Evolutionary conservation across 257 asterid genomes (phyloP).

Genomic region (Nicotiana benthamiana): DNA sequence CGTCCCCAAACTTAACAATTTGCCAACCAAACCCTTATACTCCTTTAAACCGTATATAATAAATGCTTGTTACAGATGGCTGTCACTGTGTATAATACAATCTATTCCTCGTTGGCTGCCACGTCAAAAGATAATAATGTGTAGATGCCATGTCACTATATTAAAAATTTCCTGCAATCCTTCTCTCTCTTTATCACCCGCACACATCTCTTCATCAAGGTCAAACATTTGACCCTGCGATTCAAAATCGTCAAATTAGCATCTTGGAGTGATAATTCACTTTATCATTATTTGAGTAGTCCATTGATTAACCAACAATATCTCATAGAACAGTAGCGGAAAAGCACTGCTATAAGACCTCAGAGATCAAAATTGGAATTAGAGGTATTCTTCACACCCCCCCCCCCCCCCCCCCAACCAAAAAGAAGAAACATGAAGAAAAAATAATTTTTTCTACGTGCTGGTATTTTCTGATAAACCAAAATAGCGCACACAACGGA

Average conservation of each 20-base stretch:
- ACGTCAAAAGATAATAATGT: no score
- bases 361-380: not conserved
- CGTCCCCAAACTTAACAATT: no score
- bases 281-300: not conserved
- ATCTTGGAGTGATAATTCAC: slow-evolving; percentile 2
- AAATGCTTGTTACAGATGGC: no score
- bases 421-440: not conserved
- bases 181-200: slow-evolving; percentile 53
- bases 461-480: not conserved
- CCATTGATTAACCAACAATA: not conserved
- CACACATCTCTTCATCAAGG: slow-evolving; percentile 37
- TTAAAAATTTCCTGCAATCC: slow-evolving; percentile 67
- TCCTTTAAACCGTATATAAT: no score
- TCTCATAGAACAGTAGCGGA: not conserved
- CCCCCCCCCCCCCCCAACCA: not conserved
- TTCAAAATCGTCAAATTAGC: not conserved
- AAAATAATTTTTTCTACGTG: not conserved
- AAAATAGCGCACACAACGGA: not conserved
- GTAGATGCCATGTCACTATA: no score
- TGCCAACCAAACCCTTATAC: no score
- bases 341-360: not conserved
- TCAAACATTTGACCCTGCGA: slow-evolving; percentile 70
- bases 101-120: no score
- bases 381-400: not conserved
- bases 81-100: no score